Percentiles rank a stretch among this genome's conserved stretches.
phyloP scores from a whole-genome alignment of 75 land plant species.

The Adiantum capillusveneris region DNA sequence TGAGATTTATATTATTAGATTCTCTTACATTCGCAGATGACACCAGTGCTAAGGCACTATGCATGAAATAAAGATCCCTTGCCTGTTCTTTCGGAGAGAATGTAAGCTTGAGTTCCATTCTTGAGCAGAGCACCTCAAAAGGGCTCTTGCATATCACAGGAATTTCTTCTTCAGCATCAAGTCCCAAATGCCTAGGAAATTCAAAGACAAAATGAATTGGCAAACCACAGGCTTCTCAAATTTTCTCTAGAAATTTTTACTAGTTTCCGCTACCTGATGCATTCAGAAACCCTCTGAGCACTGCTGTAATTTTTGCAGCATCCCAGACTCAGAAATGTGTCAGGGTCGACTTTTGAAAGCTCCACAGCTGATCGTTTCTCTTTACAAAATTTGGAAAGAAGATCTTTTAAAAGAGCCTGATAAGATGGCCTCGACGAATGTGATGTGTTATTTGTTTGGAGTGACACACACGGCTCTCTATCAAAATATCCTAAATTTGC shows the following conservation, averaged over 20 bases:
- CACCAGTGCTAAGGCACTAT: neutral
- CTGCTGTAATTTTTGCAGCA: slow-evolving; percentile 42
- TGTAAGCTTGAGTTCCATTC: slow-evolving; percentile 83
- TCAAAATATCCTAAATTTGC: slow-evolving; percentile 73
- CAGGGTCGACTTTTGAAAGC: slow-evolving; percentile 9
- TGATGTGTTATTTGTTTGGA: slow-evolving; percentile 16
- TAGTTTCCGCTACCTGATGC: slow-evolving; percentile 21
- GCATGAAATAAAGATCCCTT: neutral
- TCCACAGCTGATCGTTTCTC: slow-evolving; percentile 6
- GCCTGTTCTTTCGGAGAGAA: slow-evolving; percentile 76
- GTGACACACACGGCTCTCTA: slow-evolving; percentile 39
- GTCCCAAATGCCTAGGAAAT: slow-evolving; percentile 65
- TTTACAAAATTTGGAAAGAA: slow-evolving; percentile 23
- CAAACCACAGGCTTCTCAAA: too few relatives aligned
- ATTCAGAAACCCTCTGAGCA: slow-evolving; percentile 40
- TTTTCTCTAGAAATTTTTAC: too few relatives aligned
- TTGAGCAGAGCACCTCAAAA: slow-evolving; percentile 77
- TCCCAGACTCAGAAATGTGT: slow-evolving; percentile 36
- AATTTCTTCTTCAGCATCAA: slow-evolving; percentile 49
- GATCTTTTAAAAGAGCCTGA: slow-evolving; percentile 33
- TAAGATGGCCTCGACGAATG: slow-evolving; percentile 38
- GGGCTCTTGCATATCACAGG: slow-evolving; percentile 58
- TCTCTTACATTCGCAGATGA: too few relatives aligned
- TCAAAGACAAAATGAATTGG: too few relatives aligned
- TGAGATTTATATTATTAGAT: too few relatives aligned